A percentile compares a stretch with the other conserved stretches of the same genome.
Conservation (phyloP, 768 basidiomycete genomes). For the Lactarius hengduanensis region DNA sequence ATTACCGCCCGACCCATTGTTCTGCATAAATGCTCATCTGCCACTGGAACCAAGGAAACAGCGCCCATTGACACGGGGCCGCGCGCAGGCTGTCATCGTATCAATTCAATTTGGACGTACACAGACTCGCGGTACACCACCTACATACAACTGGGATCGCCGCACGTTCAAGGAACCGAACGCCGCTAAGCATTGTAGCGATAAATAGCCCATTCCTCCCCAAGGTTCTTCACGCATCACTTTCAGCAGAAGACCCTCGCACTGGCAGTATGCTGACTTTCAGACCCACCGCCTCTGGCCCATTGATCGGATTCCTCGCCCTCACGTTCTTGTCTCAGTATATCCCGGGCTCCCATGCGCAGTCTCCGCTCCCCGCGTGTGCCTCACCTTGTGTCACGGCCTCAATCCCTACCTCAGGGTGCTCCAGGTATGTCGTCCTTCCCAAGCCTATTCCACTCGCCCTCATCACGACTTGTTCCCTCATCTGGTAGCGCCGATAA, state of each 20-base stretch:
- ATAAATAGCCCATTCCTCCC: not conserved
- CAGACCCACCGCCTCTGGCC: not conserved
- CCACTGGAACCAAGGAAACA: not conserved
- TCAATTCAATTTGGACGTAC: not conserved
- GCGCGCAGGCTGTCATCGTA: not conserved
- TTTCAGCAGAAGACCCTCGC: not conserved
- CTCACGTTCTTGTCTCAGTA: not conserved
- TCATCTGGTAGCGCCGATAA: not conserved
- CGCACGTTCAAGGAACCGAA: not conserved
- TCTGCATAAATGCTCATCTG: not conserved
- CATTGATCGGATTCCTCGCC: not conserved
- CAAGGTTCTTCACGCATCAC: not conserved
- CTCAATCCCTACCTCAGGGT: not conserved
- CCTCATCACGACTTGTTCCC: not conserved
- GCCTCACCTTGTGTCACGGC: not conserved
- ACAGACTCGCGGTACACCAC: not conserved
- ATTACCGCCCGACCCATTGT: too few relatives aligned
- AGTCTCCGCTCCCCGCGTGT: not conserved
- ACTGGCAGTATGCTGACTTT: not conserved
- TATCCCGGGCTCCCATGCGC: conserved; percentile 3
- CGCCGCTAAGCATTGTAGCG: not conserved
- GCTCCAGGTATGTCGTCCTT: not conserved
- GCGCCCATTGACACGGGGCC: not conserved
- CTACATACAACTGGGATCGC: not conserved
- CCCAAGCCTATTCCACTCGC: not conserved